Evolutionary conservation across 495 filamentous ascomycete genomes (phyloP).

Genomic region (Aspergillus sclerotioniger): DNA sequence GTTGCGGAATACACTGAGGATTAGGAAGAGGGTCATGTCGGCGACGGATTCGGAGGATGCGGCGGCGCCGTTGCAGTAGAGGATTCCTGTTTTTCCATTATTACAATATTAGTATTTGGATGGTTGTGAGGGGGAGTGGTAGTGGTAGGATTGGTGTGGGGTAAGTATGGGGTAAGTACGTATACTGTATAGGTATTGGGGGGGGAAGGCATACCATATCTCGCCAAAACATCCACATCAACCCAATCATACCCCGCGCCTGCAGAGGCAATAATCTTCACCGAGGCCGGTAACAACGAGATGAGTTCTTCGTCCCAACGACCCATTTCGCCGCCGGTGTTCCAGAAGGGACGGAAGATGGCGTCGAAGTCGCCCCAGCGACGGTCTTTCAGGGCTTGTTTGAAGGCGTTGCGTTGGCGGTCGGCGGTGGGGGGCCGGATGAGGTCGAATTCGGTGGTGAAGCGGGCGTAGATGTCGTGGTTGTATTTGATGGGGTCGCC

Average conservation of each 20-base stretch:
- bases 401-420: conserved; percentile 57
- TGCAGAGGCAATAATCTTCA: conserved; percentile 69
- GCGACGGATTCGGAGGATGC: conserved; percentile 67
- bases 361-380: conserved; percentile 71
- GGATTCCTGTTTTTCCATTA: no score
- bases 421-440: conserved; percentile 51
- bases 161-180: neutral
- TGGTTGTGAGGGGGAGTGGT: neutral
- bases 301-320: conserved; percentile 73
- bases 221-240: conserved; percentile 64
- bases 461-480: conserved; percentile 53
- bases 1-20: conserved; percentile 63
- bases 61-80: conserved; percentile 68
- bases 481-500: conserved; percentile 70
- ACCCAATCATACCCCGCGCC: conserved; percentile 79
- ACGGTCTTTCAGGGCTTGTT: conserved; percentile 57
- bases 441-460: conserved; percentile 57
- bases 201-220: conserved; percentile 52
- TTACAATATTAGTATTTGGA: no score
- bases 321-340: conserved; percentile 76
- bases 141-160: neutral
- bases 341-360: conserved; percentile 77
- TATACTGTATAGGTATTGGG: neutral
- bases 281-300: conserved; percentile 57
- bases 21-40: conserved; percentile 58